These are phyloP conservation scores for Leccinellum albellum DNA, from an alignment of 768 basidiomycete species.

Conservation along the genomic window DNA sequence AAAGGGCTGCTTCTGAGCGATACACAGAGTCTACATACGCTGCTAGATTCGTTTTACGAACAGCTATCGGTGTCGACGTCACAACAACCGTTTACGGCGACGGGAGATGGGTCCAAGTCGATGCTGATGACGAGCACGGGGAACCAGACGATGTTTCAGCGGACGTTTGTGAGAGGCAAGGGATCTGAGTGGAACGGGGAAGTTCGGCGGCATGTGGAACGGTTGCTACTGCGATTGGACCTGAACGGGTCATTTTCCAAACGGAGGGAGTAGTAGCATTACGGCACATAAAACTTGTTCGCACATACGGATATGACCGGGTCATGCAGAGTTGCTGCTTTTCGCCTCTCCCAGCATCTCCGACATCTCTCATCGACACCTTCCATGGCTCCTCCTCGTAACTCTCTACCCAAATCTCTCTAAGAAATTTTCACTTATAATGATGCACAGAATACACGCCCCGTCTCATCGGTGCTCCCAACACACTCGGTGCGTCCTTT, in stretches of 20 bases:
- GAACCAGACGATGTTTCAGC: conserved; percentile 43
- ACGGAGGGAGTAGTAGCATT: conserved; percentile 21
- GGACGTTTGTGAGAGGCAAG: conserved; percentile 50
- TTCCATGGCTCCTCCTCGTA: conserved; percentile 40
- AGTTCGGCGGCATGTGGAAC: conserved; percentile 77
- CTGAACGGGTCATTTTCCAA: conserved; percentile 77
- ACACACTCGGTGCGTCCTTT: conserved; percentile 78
- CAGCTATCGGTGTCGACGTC: conserved; percentile 73
- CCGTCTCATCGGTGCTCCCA: conserved; percentile 80
- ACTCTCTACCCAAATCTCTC: conserved; percentile 7
- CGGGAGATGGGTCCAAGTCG: conserved; percentile 72
- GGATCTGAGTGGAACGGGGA: conserved; percentile 59
- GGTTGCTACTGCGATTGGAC: conserved; percentile 76
- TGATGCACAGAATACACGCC: conserved; percentile 55
- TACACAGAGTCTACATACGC: conserved; percentile 59
- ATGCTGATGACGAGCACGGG: conserved; percentile 54
- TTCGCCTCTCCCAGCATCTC: conserved; percentile 62
- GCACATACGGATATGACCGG: conserved; percentile 27
- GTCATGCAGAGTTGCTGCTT: background rate
- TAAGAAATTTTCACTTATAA: conserved; percentile 4
- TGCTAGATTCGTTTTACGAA: conserved; percentile 76
- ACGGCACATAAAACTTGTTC: background rate
- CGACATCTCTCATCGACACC: conserved; percentile 49
- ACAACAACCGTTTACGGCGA: conserved; percentile 61
- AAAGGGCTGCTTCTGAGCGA: background rate